phyloP scores from a whole-genome alignment of 305 asterid species.

The Lippia alba region DNA sequence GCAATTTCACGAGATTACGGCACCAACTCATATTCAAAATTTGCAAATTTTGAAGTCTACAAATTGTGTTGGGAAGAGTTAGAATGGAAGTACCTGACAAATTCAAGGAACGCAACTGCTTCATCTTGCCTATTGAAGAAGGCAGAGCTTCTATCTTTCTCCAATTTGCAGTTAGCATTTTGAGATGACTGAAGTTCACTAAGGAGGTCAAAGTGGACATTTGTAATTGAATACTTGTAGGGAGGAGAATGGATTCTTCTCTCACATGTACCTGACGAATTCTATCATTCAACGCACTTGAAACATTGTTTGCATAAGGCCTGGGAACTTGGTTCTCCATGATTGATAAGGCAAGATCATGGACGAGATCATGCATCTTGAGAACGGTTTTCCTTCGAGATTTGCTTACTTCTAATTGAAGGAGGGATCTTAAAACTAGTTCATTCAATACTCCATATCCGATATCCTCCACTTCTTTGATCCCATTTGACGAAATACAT shows the following conservation, averaged over 20 bases:
- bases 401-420: background rate
- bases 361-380: background rate
- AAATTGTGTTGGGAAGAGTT: constrained; percentile 33
- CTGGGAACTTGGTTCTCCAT: constrained; percentile 31
- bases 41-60: constrained; percentile 42
- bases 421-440: constrained; percentile 29
- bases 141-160: constrained; percentile 20
- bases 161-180: constrained; percentile 34
- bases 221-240: background rate
- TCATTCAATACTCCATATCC: background rate
- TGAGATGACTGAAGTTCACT: constrained; percentile 22
- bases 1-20: constrained; percentile 15
- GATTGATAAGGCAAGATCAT: constrained; percentile 14
- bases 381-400: background rate
- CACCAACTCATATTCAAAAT: constrained; percentile 31
- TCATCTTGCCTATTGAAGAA: constrained; percentile 28
- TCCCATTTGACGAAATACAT: constrained; percentile 13
- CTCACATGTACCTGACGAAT: constrained; percentile 31
- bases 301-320: background rate
- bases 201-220: background rate
- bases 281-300: constrained; percentile 1
- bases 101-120: constrained; percentile 36
- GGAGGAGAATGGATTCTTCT: background rate
- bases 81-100: constrained; percentile 22
- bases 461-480: background rate